A percentile compares a stretch with the other conserved stretches of the same genome.
These are phyloP conservation scores for Mucor circinelloides DNA, from an alignment of 371 early-diverging fungal species.

Conservation along the genomic window DNA sequence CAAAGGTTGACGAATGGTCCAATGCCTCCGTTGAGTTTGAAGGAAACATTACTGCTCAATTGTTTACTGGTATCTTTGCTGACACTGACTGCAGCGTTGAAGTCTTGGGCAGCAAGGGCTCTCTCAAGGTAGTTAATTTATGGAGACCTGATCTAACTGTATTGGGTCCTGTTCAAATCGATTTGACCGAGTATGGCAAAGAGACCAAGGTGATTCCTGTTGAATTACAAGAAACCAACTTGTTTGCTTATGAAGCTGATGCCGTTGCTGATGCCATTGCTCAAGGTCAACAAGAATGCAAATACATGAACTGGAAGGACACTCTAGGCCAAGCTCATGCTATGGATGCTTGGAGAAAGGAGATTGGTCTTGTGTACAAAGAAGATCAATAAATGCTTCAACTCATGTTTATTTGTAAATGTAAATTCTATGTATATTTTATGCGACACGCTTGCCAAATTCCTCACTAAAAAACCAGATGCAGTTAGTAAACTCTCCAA, in stretches of 20 bases:
- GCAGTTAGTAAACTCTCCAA: conserved; percentile 5
- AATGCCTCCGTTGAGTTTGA: conserved; percentile 42
- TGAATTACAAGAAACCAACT: conserved; percentile 29
- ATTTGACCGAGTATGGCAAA: conserved; percentile 29
- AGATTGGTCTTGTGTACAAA: conserved; percentile 45
- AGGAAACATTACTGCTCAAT: conserved; percentile 34
- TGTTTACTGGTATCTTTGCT: conserved; percentile 46
- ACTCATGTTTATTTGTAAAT: neutral
- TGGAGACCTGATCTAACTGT: conserved; percentile 52
- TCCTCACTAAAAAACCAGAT: conserved; percentile 36
- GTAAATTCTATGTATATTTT: conserved; percentile 1
- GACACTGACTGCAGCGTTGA: conserved; percentile 41
- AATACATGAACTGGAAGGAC: conserved; percentile 51
- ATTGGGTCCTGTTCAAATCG: conserved; percentile 38
- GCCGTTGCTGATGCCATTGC: conserved; percentile 43
- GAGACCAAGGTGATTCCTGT: conserved; percentile 27
- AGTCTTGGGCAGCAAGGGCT: conserved; percentile 42
- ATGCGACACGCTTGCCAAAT: conserved; percentile 41
- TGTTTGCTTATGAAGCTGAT: conserved; percentile 48
- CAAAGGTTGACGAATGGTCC: conserved; percentile 52
- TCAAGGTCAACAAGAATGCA: conserved; percentile 35
- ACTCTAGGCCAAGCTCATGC: conserved; percentile 42
- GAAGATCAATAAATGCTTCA: conserved; percentile 24
- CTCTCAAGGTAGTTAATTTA: conserved; percentile 33
- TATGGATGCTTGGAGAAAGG: conserved; percentile 49